Percentiles rank a stretch among this genome's conserved stretches.
Evolutionary conservation across 371 early-diverging fungal species (phyloP).

Genomic region (Rhizomucor pusillus): DNA sequence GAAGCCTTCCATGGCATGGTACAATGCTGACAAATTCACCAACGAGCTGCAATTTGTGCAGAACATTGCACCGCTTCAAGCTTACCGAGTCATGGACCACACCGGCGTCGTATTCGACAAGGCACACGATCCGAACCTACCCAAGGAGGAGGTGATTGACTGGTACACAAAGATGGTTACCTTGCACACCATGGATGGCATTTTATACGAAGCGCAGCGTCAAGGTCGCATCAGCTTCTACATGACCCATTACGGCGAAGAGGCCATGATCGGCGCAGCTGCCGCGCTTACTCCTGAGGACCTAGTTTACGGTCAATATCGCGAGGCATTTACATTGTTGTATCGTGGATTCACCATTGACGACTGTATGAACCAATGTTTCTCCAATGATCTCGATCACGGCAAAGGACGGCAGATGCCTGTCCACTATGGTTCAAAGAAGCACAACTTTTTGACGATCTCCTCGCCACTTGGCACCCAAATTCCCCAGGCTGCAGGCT

Average conservation of each 20-base stretch:
- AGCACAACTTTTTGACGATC: conserved; percentile 92
- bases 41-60: conserved; percentile 45
- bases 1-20: conserved; percentile 8
- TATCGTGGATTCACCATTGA: conserved; percentile 93
- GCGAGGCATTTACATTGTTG: conserved; percentile 91
- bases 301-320: conserved; percentile 93
- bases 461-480: conserved; percentile 97
- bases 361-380: conserved; percentile 96
- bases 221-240: conserved; percentile 98
- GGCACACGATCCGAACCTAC: conserved; percentile 75
- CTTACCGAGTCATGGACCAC: conserved; percentile 92
- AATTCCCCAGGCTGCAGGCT: conserved; percentile 97
- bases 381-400: conserved; percentile 81
- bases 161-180: conserved; percentile 90
- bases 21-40: conserved; percentile 24
- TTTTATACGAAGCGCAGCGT: conserved; percentile 95
- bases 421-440: conserved; percentile 90
- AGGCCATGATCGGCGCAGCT: conserved; percentile 91
- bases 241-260: conserved; percentile 98
- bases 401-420: conserved; percentile 99
- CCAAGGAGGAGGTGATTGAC: conserved; percentile 68
- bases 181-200: conserved; percentile 88
- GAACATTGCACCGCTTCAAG: conserved; percentile 69
- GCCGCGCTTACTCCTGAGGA: conserved; percentile 85
- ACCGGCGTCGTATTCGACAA: conserved; percentile 76